These are phyloP conservation scores for Penstemon eatonii DNA, from an alignment of 257 asterid genomes.

Conservation along the genomic window DNA sequence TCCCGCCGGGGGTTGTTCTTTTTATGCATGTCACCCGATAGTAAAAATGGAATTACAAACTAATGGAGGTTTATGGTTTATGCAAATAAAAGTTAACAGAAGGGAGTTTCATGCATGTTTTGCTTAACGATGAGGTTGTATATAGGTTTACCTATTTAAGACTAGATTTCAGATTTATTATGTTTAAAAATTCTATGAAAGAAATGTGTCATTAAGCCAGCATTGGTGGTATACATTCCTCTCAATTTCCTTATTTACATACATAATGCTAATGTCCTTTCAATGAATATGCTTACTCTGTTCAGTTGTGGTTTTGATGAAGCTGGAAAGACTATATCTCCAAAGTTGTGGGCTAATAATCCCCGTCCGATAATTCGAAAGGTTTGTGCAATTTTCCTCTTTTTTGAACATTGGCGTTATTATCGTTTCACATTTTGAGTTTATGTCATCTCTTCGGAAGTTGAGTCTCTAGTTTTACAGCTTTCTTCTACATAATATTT, in stretches of 20 bases:
- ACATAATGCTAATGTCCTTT: conserved; percentile 30
- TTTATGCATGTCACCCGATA: too few relatives aligned
- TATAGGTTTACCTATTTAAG: too few relatives aligned
- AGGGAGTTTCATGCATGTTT: too few relatives aligned
- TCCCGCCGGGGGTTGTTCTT: too few relatives aligned
- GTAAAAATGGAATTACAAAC: too few relatives aligned
- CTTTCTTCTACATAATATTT: too few relatives aligned
- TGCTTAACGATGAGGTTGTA: too few relatives aligned
- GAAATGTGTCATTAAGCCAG: conserved; percentile 11
- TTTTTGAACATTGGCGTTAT: background rate
- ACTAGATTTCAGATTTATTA: background rate
- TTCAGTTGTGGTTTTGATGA: conserved; percentile 46
- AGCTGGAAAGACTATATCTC: conserved; percentile 37
- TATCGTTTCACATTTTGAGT: too few relatives aligned
- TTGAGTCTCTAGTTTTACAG: too few relatives aligned
- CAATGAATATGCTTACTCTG: conserved; percentile 30
- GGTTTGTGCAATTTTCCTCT: conserved; percentile 46
- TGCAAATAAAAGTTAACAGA: too few relatives aligned
- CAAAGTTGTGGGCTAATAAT: conserved; percentile 52
- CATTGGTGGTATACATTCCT: conserved; percentile 15
- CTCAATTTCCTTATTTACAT: conserved; percentile 14
- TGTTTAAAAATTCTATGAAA: conserved; percentile 1
- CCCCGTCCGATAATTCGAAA: conserved; percentile 47
- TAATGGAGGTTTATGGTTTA: too few relatives aligned
- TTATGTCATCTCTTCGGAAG: too few relatives aligned